Conservation (phyloP, 352 stramenopile genomes). For the Aphanomyces invadans region DNA sequence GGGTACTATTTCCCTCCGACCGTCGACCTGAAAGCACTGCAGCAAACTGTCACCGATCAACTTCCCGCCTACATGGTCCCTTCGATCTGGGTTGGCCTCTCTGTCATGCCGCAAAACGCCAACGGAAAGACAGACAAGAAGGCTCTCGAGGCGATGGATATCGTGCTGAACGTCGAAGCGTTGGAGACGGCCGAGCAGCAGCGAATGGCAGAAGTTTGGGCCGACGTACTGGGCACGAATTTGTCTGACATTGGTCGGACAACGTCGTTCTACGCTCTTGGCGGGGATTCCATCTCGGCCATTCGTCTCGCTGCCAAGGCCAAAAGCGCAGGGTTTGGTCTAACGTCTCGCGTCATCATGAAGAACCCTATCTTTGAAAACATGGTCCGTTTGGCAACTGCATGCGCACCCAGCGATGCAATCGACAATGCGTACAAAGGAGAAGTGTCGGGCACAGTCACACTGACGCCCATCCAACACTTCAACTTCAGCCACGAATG, state of each 20-base stretch:
- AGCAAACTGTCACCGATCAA: constrained; percentile 59
- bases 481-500: neutral
- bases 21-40: constrained; percentile 56
- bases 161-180: neutral
- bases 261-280: neutral
- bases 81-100: constrained; percentile 68
- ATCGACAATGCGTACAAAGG: neutral
- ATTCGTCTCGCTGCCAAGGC: neutral
- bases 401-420: neutral
- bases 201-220: neutral
- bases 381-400: neutral
- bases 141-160: neutral
- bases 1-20: constrained; percentile 85
- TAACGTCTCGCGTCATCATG: neutral
- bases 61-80: constrained; percentile 81
- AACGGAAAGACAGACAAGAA: constrained; percentile 45
- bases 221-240: neutral
- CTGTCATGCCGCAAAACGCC: constrained; percentile 73
- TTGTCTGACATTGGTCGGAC: neutral
- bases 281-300: neutral
- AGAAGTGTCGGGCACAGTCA: neutral
- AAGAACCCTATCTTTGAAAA: neutral
- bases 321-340: neutral
- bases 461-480: neutral
- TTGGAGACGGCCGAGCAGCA: neutral